phyloP scores from a whole-genome alignment of 108 stramenopile genomes.

The Stephanodiscus triporus region DNA sequence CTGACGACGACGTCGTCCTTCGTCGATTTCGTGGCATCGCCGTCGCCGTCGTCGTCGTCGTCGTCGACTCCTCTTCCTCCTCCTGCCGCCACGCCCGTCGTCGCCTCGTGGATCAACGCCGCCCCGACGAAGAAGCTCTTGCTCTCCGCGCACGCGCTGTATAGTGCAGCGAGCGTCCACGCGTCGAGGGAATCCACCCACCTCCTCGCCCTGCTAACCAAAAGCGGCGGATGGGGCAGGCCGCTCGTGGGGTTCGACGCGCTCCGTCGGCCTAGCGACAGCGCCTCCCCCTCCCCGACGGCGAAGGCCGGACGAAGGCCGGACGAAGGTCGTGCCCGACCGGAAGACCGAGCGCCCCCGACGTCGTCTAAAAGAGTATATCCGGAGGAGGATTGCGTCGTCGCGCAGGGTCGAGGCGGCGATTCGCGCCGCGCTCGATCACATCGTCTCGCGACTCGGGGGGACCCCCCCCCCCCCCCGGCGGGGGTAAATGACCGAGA shows the following conservation, averaged over 20 bases:
- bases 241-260: constrained; percentile 31
- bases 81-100: background rate
- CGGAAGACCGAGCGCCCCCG: constrained; percentile 31
- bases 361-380: too few relatives aligned
- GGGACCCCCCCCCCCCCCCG: too few relatives aligned
- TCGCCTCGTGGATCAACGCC: constrained; percentile 58
- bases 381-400: too few relatives aligned
- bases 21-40: background rate
- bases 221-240: constrained; percentile 75
- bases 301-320: constrained; percentile 68
- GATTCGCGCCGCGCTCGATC: too few relatives aligned
- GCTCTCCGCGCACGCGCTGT: constrained; percentile 80
- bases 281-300: constrained; percentile 67
- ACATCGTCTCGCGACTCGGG: too few relatives aligned
- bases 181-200: constrained; percentile 78
- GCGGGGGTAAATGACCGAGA: too few relatives aligned
- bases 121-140: constrained; percentile 91
- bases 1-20: constrained; percentile 9
- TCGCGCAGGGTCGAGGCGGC: too few relatives aligned
- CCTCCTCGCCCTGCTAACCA: constrained; percentile 57
- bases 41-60: too few relatives aligned
- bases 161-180: constrained; percentile 84
- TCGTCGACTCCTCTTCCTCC: constrained; percentile 3
- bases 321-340: constrained; percentile 40
- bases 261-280: constrained; percentile 64